A percentile compares a stretch with the other conserved stretches of the same genome.
phyloP scores from a whole-genome alignment of 352 stramenopile genomes.

The Globisporangium orthogonon region DNA sequence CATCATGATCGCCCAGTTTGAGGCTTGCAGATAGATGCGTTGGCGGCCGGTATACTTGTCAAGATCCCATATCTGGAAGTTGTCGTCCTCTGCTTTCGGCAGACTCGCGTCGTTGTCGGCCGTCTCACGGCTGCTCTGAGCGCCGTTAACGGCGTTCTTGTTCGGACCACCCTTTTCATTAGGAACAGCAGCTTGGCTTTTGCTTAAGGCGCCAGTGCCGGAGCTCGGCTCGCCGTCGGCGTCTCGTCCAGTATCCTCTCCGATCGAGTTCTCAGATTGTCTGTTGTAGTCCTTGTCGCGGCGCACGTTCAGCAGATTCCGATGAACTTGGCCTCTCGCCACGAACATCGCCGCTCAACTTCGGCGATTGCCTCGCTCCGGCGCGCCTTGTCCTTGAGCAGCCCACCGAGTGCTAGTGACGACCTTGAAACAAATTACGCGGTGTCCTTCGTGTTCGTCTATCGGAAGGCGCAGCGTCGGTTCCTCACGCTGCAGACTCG shows the following conservation, averaged over 20 bases:
- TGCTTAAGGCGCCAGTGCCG: neutral
- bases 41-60: constrained; percentile 23
- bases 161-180: neutral
- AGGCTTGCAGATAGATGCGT: constrained; percentile 24
- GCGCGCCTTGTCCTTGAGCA: neutral
- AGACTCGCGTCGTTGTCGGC: neutral
- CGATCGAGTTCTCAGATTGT: constrained; percentile 4
- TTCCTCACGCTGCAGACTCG: neutral
- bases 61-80: constrained; percentile 30
- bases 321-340: constrained; percentile 17
- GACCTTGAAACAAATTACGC: neutral
- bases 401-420: neutral
- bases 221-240: neutral
- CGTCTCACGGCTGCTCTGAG: neutral
- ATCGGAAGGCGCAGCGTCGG: neutral
- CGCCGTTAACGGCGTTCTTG: neutral
- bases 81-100: constrained; percentile 13
- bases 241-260: constrained; percentile 10
- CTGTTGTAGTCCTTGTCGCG: constrained; percentile 13
- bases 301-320: constrained; percentile 14
- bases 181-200: neutral
- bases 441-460: neutral
- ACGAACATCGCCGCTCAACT: constrained; percentile 18
- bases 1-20: constrained; percentile 35
- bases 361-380: neutral